These are phyloP conservation scores for Pichia sp. DNA, from an alignment of 1,139 yeast species.

Conservation along the genomic window DNA sequence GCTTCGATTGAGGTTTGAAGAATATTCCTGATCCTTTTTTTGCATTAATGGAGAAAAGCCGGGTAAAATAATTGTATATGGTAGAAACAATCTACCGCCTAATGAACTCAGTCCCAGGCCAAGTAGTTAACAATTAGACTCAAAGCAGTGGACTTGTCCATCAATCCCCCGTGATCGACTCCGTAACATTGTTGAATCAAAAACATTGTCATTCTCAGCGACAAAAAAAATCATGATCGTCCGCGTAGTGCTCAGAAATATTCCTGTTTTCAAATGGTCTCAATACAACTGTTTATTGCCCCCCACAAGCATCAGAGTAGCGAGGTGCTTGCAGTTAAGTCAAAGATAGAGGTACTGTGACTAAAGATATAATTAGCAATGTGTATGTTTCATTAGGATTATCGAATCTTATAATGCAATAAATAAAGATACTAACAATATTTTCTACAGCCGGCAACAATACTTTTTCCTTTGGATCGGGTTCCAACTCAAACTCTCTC, in stretches of 20 bases:
- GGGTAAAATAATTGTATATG: background rate
- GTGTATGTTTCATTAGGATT: background rate
- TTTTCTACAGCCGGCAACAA: background rate
- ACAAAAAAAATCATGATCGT: background rate
- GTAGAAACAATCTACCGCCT: background rate
- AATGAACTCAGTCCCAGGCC: background rate
- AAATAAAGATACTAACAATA: background rate
- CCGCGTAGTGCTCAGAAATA: background rate
- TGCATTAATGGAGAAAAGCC: background rate
- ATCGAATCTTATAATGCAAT: background rate
- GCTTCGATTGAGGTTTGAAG: background rate
- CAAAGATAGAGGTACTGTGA: background rate
- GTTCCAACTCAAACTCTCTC: conserved; percentile 10
- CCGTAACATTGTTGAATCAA: background rate
- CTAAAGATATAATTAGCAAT: background rate
- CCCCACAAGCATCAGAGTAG: background rate
- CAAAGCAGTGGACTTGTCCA: too few relatives aligned
- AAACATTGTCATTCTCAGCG: background rate
- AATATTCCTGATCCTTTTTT: background rate
- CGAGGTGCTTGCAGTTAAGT: background rate
- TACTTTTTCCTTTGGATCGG: conserved; percentile 9
- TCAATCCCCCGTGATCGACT: too few relatives aligned
- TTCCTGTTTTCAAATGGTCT: background rate
- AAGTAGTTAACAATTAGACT: too few relatives aligned
- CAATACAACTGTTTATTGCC: background rate